Base-by-base conservation (phyloP, 176 grass and related monocot genomes). In the Musa schizocarpa region DNA sequence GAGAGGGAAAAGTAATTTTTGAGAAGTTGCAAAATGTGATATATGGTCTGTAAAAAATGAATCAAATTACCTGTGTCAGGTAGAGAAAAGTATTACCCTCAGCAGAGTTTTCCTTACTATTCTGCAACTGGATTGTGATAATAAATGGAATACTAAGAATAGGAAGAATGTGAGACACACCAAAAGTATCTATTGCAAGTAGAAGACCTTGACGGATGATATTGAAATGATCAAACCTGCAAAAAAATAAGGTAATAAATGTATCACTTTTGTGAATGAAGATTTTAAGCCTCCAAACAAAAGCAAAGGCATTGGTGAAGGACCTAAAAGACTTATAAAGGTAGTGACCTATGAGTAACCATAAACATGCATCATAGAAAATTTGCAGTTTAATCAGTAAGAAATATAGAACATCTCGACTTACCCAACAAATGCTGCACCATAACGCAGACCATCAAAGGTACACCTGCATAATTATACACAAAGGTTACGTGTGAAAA, bases 381-480 rank as follows among this genome's bases (percentile, higher is more conserved):
- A 74, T 23, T 27, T 74, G 23, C 25, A 81, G 24, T 56, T 24
- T 66, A 71, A 68, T 53, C 25, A 63, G 24, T 51, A 23, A 65
- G 43, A n/a, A 80, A 81, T 50, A 81, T 66, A 13, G 4, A 76
- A 64, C 54, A 72, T 29, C 55, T 11, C 73, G 52, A 84, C 72
- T 85, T 74, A 88, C 94, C 94, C 94, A 12, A 97, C 89, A 78
- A 97, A 97, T 82, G 94, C 94, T 80, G 94, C 90, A 78, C 94
- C 82, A 85, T 98, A 93, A 52, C 94, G 88, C 14, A 98, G 86
- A 69, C 94, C 94, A 78, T 98, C 94, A 86, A 98, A 98, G 19
- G 90, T 88, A 78, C 94, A 98, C 94, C 94, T 98, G 69, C 67
- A 85, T 79, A 65, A 71, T 82, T 69, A 74, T 53, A 17, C 19